phyloP scores from a whole-genome alignment of 495 filamentous ascomycete genomes.

The Talaromyces liani region DNA sequence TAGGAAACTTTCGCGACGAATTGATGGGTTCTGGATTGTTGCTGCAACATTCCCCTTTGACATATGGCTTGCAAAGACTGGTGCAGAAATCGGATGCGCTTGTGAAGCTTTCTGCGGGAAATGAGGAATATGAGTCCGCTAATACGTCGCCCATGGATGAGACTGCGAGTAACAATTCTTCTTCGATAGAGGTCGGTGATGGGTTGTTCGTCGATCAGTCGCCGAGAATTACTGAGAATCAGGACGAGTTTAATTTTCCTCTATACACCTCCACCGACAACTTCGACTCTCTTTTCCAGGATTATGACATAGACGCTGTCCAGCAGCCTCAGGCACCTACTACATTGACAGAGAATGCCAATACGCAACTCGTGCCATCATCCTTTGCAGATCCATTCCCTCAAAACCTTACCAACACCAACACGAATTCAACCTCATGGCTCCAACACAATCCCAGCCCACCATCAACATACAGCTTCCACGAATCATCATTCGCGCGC shows the following conservation, averaged over 20 bases:
- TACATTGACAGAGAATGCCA: neutral
- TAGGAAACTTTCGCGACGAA: slow-evolving; percentile 60
- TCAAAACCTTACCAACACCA: neutral
- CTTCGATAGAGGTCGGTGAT: neutral
- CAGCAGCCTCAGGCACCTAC: neutral
- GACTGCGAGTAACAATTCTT: neutral
- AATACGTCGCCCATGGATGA: neutral
- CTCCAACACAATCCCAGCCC: neutral
- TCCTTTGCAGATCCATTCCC: neutral
- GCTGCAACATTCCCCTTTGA: slow-evolving; percentile 25
- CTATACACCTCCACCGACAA: neutral
- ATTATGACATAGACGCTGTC: neutral
- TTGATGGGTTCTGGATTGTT: slow-evolving; percentile 42
- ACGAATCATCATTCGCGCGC: slow-evolving; percentile 60
- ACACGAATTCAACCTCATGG: neutral
- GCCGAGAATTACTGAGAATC: neutral
- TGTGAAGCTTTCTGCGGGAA: slow-evolving; percentile 24
- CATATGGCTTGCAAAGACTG: slow-evolving; percentile 22
- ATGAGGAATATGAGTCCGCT: slow-evolving; percentile 11
- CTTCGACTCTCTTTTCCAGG: neutral
- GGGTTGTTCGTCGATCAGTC: neutral
- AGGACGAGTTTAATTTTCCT: neutral
- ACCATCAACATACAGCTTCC: slow-evolving; percentile 20
- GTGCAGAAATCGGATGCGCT: slow-evolving; percentile 31
- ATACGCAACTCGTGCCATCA: neutral